These are phyloP conservation scores for Myriosclerotinia scirpicola DNA, from an alignment of 2,329 filamentous ascomycete species.

Conservation along the genomic window DNA sequence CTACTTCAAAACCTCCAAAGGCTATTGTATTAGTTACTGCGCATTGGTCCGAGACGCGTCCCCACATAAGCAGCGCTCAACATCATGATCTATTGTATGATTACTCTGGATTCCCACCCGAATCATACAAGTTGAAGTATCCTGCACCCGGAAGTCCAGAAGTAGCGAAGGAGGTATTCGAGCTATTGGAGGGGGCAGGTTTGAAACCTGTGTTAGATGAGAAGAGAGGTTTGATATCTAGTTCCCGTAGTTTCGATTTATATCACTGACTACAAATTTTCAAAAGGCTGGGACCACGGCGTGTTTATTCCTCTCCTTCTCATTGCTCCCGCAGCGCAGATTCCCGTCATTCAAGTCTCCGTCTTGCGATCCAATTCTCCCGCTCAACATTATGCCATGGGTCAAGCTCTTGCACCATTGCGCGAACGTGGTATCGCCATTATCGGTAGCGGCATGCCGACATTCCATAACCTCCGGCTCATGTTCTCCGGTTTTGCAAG, in stretches of 20 bases:
- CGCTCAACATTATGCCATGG: constrained; percentile 65
- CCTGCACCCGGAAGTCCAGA: constrained; percentile 55
- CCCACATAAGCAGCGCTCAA: constrained; percentile 52
- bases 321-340: constrained; percentile 38
- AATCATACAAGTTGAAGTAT: constrained; percentile 56
- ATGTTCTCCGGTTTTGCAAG: constrained; percentile 46
- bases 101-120: constrained; percentile 58
- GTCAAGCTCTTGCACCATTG: constrained; percentile 63
- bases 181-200: constrained; percentile 49
- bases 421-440: constrained; percentile 68
- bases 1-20: constrained; percentile 50
- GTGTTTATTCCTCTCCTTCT: constrained; percentile 53
- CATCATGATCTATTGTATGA: constrained; percentile 55
- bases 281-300: constrained; percentile 56
- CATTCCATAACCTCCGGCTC: constrained; percentile 68
- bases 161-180: constrained; percentile 51
- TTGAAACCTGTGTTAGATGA: constrained; percentile 33
- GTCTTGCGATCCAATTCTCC: constrained; percentile 60
- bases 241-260: not conserved
- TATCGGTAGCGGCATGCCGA: constrained; percentile 68
- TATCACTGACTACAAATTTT: constrained; percentile 1
- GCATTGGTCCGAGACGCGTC: constrained; percentile 65
- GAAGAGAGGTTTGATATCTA: constrained; percentile 29
- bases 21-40: constrained; percentile 76
- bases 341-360: constrained; percentile 72